Base-by-base conservation (phyloP, 352 stramenopile genomes). In the Elongisporangium anandrum region DNA sequence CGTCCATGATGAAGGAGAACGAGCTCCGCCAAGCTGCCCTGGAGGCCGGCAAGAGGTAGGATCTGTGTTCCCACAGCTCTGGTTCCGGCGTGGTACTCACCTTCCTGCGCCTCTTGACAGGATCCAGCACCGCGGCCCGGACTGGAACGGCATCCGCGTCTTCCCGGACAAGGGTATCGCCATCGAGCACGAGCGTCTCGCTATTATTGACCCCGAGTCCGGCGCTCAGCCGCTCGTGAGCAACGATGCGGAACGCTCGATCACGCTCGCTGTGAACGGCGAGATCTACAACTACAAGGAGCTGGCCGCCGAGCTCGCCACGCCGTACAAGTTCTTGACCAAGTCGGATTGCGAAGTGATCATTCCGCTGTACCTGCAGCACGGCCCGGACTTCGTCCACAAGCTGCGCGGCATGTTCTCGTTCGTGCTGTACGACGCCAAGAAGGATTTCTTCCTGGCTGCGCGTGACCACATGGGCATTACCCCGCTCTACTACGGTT, bases 261-360 rank as follows among this genome's bases (percentile, higher is more conserved):
- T 99, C 61, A 98, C 97, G 65, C 88, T 99, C 5, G 93, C 96
- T 7, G 97, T 97, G 41, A 99, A 99, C 76, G 97, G 97, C 52
- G 97, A 99, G 80, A 98, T 99, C 61, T 99, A 99, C 91, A 99
- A 99, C 81, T 98, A 99, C 85, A 96, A 97, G 71, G 88, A 99
- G 69, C 73, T 99, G 9, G 97, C 96, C 45, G 64, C 73, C 5
- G 48, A 69, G n/a, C 72, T 98, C 9, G 60, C 70, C 38, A 85
- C 83, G 41, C 83, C 94, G n/a, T 99, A 99, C 74, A 71, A 72
- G 24, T 97, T 98, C 60, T 63, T 91, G 49, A 99, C 97, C 59
- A 97, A 98, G 64, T 98, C 88, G 50, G 97, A 99, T 77, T 99
- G 97, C 70, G 97, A 99, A 68, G 82, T 98, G 10, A 98, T 99